A percentile compares a stretch with the other conserved stretches of the same genome.
phyloP scores from a whole-genome alignment of 305 asterid species.

The Solanum aculeatissimum region DNA sequence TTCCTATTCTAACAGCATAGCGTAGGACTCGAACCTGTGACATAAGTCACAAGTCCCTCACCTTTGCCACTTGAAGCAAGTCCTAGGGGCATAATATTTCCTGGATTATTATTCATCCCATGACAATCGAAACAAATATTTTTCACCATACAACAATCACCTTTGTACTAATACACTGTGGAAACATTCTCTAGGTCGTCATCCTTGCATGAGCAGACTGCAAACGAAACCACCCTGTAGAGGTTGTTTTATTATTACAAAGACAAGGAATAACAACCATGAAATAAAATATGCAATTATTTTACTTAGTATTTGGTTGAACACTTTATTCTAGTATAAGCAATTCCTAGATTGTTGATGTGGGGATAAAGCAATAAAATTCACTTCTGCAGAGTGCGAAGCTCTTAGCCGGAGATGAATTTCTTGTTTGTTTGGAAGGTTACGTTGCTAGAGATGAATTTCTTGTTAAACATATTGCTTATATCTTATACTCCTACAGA shows the following conservation, averaged over 20 bases:
- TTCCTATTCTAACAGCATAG: no score
- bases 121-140: not conserved
- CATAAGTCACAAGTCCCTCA: not conserved
- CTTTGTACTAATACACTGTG: not conserved
- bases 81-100: not conserved
- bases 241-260: not conserved
- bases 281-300: not conserved
- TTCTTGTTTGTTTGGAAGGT: not conserved
- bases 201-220: not conserved
- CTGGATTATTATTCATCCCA: not conserved
- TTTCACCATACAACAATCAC: not conserved
- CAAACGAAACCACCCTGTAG: not conserved
- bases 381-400: not conserved
- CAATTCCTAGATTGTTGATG: not conserved
- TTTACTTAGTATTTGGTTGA: not conserved
- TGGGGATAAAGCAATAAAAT: no score
- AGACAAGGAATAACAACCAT: not conserved
- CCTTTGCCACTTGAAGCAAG: not conserved
- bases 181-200: not conserved
- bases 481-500: not conserved
- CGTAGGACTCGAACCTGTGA: not conserved
- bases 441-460: not conserved
- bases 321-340: no score
- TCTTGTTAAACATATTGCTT: not conserved
- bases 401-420: not conserved